phyloP scores from a whole-genome alignment of 1,139 yeast genomes.

The Candida glucosophila region DNA sequence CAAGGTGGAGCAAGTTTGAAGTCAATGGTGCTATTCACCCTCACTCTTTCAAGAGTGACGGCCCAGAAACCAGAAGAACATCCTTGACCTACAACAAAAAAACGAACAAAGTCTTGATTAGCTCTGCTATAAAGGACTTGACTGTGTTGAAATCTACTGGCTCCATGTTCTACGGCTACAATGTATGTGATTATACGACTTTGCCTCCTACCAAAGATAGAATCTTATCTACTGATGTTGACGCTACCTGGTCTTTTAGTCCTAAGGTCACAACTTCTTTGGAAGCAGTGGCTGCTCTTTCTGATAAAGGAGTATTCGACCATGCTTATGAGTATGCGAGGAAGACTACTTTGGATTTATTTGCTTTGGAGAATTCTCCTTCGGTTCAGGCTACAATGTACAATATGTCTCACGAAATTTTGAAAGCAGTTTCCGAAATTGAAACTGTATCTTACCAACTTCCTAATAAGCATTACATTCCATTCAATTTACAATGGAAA shows the following conservation, averaged over 20 bases:
- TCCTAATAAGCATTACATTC: constrained; percentile 87
- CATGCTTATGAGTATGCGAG: constrained; percentile 52
- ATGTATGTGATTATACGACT: constrained; percentile 82
- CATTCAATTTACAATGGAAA: constrained; percentile 76
- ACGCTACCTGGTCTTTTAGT: constrained; percentile 65
- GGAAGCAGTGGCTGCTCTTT: constrained; percentile 40
- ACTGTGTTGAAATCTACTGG: constrained; percentile 92
- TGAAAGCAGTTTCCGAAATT: constrained; percentile 48
- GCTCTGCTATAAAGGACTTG: constrained; percentile 73
- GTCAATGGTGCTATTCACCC: constrained; percentile 69
- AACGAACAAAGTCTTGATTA: constrained; percentile 42
- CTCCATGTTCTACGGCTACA: constrained; percentile 83
- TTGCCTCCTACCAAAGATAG: constrained; percentile 76
- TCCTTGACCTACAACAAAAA: constrained; percentile 42
- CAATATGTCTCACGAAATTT: constrained; percentile 74
- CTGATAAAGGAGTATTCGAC: constrained; percentile 58
- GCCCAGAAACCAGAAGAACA: constrained; percentile 68
- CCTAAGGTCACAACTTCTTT: constrained; percentile 40
- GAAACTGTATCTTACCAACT: constrained; percentile 61
- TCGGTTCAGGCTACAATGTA: constrained; percentile 95
- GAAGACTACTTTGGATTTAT: constrained; percentile 60
- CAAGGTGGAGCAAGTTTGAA: constrained; percentile 68
- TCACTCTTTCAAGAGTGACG: constrained; percentile 80
- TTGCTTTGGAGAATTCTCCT: constrained; percentile 80
- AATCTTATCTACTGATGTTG: constrained; percentile 80